Evolutionary conservation across 1,284 basidiomycete genomes (phyloP).

Genomic region (Apiotrichum siamense): DNA sequence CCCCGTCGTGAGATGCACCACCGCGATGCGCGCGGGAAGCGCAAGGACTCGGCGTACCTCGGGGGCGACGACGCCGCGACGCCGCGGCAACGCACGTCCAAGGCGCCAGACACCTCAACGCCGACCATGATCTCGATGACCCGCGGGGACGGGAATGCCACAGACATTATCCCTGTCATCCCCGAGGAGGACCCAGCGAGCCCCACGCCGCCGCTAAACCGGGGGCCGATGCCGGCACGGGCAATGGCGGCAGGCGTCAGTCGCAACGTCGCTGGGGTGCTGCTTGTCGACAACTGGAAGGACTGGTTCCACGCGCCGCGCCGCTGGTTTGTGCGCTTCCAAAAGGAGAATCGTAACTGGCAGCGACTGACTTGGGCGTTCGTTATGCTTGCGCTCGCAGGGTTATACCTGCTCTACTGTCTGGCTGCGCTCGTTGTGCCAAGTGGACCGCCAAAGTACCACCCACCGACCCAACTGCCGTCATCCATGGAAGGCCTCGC

Average conservation of each 20-base stretch:
- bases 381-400: too few relatives aligned
- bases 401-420: neutral
- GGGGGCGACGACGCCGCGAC: neutral
- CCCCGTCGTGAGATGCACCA: neutral
- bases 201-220: neutral
- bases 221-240: neutral
- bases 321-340: neutral
- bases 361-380: too few relatives aligned
- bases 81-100: neutral
- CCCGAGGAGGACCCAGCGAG: neutral
- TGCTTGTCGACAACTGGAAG: neutral
- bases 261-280: neutral
- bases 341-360: neutral
- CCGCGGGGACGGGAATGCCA: neutral
- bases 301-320: neutral
- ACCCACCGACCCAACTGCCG: neutral
- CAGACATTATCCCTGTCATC: neutral
- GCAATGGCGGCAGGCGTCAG: neutral
- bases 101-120: neutral
- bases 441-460: neutral
- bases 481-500: constrained; percentile 6
- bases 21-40: neutral
- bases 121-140: neutral
- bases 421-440: neutral
- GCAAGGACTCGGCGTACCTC: neutral